These are phyloP conservation scores for Fonsecaea pugnacius DNA, from an alignment of 2,329 filamentous ascomycete genomes.

Conservation along the genomic window DNA sequence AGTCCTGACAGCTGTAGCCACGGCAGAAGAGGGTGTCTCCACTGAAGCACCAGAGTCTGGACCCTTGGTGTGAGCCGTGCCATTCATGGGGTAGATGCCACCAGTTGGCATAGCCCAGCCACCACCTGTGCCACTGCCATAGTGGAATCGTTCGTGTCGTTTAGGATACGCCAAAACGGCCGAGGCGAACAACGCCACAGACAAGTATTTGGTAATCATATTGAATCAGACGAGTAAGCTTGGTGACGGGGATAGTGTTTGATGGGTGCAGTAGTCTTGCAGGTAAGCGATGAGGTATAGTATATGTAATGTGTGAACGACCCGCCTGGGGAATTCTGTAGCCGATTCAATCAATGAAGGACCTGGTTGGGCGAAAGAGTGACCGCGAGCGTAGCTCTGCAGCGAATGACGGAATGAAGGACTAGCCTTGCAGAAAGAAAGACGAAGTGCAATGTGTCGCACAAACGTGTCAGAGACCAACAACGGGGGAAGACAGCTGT, in stretches of 20 bases:
- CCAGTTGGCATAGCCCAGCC: conserved; percentile 29
- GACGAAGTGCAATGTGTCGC: conserved; percentile 39
- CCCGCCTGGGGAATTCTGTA: conserved; percentile 30
- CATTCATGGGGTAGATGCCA: conserved; percentile 27
- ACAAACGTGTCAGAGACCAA: conserved; percentile 39
- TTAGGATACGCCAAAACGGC: conserved; percentile 35
- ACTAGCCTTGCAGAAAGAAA: conserved; percentile 38
- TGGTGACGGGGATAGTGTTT: conserved; percentile 15
- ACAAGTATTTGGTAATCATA: conserved; percentile 35
- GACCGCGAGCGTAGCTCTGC: conserved; percentile 38
- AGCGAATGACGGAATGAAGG: conserved; percentile 32
- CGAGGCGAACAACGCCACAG: conserved; percentile 35
- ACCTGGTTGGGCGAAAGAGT: conserved; percentile 34
- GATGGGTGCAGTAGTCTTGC: background rate
- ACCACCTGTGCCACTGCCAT: conserved; percentile 22
- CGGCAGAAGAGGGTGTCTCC: conserved; percentile 22
- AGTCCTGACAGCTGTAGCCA: conserved; percentile 26
- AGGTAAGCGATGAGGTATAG: conserved; percentile 13
- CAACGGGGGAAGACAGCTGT: conserved; percentile 34
- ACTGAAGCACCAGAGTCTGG: conserved; percentile 25
- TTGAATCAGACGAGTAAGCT: conserved; percentile 24
- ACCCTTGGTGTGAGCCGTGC: conserved; percentile 26
- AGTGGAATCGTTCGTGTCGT: conserved; percentile 32
- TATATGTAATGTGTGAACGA: conserved; percentile 15
- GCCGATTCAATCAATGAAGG: conserved; percentile 31